A percentile compares a stretch with the other conserved stretches of the same genome.
Conservation (phyloP, 768 basidiomycete species). For the Pulveroboletus sp. region DNA sequence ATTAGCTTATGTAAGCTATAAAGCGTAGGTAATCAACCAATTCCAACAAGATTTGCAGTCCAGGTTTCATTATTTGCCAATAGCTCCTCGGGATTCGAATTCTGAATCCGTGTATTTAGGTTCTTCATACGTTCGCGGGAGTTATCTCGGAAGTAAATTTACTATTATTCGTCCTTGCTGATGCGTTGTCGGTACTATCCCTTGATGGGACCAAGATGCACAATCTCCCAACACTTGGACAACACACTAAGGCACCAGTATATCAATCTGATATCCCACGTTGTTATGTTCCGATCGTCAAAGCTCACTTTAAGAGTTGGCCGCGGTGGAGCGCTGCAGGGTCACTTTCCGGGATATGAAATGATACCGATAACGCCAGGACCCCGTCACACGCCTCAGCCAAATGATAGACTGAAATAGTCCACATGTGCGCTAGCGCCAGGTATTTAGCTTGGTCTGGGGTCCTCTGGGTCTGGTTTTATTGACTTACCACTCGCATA, state of each 20-base stretch:
- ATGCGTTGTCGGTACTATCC: neutral
- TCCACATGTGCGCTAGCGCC: too few relatives aligned
- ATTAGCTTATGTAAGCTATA: too few relatives aligned
- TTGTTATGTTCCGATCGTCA: neutral
- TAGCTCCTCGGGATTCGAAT: too few relatives aligned
- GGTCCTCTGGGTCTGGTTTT: too few relatives aligned
- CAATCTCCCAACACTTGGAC: neutral
- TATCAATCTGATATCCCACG: neutral
- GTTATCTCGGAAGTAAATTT: neutral
- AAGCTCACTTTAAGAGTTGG: neutral
- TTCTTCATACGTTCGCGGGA: neutral
- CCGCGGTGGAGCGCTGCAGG: slow-evolving; percentile 1
- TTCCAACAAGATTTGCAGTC: slow-evolving; percentile 3
- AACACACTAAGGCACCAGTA: neutral
- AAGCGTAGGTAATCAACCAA: too few relatives aligned
- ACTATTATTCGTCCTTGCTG: neutral
- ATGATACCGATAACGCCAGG: too few relatives aligned
- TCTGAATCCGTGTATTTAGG: neutral
- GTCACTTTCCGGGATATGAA: neutral
- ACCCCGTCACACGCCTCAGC: too few relatives aligned
- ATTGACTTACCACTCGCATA: too few relatives aligned
- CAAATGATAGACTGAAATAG: too few relatives aligned
- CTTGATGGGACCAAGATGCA: neutral
- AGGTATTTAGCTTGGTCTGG: too few relatives aligned
- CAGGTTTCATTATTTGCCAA: neutral